These are phyloP conservation scores for Nicotiana paniculata DNA, from an alignment of 257 asterid genomes.

Conservation along the genomic window DNA sequence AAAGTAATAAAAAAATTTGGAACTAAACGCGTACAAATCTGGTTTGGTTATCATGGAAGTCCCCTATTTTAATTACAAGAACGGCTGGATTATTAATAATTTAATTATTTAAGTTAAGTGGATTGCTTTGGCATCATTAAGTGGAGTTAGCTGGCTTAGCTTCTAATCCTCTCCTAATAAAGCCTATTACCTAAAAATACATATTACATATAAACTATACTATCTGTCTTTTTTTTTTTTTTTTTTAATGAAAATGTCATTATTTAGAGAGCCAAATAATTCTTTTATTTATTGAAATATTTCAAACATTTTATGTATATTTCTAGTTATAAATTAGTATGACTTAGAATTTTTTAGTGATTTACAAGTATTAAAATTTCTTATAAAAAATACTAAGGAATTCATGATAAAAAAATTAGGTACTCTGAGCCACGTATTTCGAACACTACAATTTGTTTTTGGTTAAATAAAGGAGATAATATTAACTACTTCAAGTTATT, in stretches of 20 bases:
- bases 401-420: not conserved
- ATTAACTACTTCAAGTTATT: not conserved
- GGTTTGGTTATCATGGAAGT: slow-evolving; percentile 4
- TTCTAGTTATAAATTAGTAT: not conserved
- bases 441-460: not conserved
- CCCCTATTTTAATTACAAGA: slow-evolving; percentile 4
- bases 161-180: slow-evolving; percentile 1
- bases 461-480: not conserved
- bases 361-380: too few relatives aligned
- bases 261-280: not conserved
- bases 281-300: not conserved
- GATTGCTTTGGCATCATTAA: slow-evolving; percentile 6
- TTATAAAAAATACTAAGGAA: too few relatives aligned
- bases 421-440: not conserved
- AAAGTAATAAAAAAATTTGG: slow-evolving; percentile 1
- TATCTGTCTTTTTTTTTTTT: not conserved
- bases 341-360: not conserved
- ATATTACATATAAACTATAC: not conserved
- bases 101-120: not conserved
- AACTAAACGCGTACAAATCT: slow-evolving; percentile 16
- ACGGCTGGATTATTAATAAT: not conserved
- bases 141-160: slow-evolving; percentile 9
- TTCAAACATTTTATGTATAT: not conserved
- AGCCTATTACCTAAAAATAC: not conserved
- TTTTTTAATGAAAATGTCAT: not conserved